Conservation (phyloP, 2,329 filamentous ascomycete genomes). For the Diaporthe humulicola region DNA sequence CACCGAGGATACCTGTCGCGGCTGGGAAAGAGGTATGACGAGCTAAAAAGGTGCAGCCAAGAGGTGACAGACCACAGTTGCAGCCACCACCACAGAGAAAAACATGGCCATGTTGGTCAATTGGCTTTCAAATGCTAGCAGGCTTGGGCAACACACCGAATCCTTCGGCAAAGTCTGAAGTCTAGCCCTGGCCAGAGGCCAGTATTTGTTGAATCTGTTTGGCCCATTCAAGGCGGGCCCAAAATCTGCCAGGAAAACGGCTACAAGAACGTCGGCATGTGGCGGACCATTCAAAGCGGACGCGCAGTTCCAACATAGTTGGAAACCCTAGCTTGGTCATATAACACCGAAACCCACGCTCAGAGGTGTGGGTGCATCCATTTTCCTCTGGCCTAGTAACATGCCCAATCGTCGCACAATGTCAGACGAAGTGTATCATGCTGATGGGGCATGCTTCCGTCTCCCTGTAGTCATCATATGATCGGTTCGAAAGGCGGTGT, state of each 20-base stretch:
- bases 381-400: too few species aligned
- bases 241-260: not conserved
- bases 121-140: not conserved
- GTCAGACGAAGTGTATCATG: not conserved
- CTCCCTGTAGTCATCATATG: constrained; percentile 1
- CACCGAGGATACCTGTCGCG: not conserved
- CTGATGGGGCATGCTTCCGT: not conserved
- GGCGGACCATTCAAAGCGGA: constrained; percentile 10
- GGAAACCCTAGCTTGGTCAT: too few species aligned
- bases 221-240: not conserved
- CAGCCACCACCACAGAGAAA: not conserved
- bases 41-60: not conserved
- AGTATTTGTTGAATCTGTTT: not conserved
- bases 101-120: not conserved
- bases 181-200: not conserved
- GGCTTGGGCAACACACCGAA: not conserved
- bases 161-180: not conserved
- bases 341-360: too few species aligned
- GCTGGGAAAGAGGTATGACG: not conserved
- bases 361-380: too few species aligned
- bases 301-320: not conserved
- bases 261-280: not conserved
- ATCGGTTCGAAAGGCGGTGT: constrained; percentile 34
- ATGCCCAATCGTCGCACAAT: not conserved
- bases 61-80: not conserved